Evolutionary conservation across 2,329 filamentous ascomycete species (phyloP).

Genomic region (Penicillium sp.): DNA sequence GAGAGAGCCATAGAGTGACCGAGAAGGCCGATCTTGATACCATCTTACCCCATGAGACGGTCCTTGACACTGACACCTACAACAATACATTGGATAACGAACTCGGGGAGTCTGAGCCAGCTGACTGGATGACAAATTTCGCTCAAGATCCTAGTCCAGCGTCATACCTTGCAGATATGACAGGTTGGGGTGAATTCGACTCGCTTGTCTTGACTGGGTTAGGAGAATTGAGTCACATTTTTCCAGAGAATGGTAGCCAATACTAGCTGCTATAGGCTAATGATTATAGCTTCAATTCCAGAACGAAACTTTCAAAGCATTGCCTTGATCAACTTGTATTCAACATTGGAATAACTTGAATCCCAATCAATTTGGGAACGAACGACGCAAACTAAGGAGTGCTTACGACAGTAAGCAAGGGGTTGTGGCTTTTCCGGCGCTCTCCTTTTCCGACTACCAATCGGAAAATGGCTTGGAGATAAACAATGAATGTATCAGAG

Average conservation of each 20-base stretch:
- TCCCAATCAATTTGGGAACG: neutral
- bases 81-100: neutral
- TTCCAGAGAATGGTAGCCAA: conserved; percentile 1
- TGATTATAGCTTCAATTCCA: neutral
- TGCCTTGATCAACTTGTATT: neutral
- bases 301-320: neutral
- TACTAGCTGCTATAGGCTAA: neutral
- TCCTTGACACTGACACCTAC: neutral
- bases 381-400: neutral
- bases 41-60: neutral
- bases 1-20: neutral
- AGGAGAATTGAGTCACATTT: conserved; percentile 18
- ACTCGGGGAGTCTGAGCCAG: neutral
- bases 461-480: neutral
- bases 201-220: conserved; percentile 26
- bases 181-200: conserved; percentile 32
- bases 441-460: neutral
- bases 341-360: no score
- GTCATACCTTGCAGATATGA: conserved; percentile 20
- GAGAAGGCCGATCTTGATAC: neutral
- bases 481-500: no score
- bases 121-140: conserved; percentile 10
- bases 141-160: conserved; percentile 17
- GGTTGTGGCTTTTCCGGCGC: neutral
- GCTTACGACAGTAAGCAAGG: neutral